Base-by-base conservation (phyloP, 371 early-diverging fungal genomes). In the Mycotypha africana region DNA sequence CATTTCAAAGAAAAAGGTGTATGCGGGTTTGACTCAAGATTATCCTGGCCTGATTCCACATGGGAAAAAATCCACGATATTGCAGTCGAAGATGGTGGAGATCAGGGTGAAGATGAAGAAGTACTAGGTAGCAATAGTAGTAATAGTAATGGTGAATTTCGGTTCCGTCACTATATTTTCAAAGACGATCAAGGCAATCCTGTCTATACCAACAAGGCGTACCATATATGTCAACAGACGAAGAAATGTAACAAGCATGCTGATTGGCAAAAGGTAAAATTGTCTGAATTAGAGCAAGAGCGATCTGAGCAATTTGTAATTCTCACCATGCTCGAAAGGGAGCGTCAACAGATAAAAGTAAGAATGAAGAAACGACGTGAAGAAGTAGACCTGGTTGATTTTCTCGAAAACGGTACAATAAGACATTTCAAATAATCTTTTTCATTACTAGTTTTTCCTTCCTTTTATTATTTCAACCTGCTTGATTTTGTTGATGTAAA, bases 21-120 rank as follows among this genome's bases (percentile, higher is more conserved):
- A 33, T 81, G 81, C 46, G 81, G 79, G 0, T 78, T 77, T 44
- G 81, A 81, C 34, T 58, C 65, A 26, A 66, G 81, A 31, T 58
- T 81, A 19, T 45, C 60, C 1, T 76, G 78, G 81, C 65, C 74
- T 7, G 76, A 74, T 37, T 48, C 39, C 6, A 30, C 53, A 11
- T 65, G 66, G 69, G 54, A 54, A 26, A 41, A 51, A n/a, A 53
- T 56, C 15, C 22, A 42, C 16, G 24, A 30, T 3, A 38, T 55
- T 32, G 49, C 46, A 17, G n/a, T n/a, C n/a, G n/a, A n/a, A n/a
- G n/a, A n/a, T n/a, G n/a, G n/a, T n/a, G 12, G 12, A 8, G 30
- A 28, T 8, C 12, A 6, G 6, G 12, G 8, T 28, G 51, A 56
- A 24, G 24, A 50, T 8, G 46, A 51, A 9, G 36, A 28, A 28